Base-by-base conservation (phyloP, 2,329 filamentous ascomycete genomes). In the Talaromyces sp. region DNA sequence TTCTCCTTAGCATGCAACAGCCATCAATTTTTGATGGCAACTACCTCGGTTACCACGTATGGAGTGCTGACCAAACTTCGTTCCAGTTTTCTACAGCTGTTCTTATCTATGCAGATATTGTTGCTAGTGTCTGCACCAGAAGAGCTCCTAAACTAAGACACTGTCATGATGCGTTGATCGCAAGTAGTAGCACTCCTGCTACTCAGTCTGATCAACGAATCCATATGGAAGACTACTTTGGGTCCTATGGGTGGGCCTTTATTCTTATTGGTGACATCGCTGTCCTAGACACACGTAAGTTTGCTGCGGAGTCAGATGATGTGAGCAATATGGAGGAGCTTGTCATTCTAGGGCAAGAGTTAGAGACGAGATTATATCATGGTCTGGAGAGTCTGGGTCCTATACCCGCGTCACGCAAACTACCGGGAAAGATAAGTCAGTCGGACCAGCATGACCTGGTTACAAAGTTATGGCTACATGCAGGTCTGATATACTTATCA, bases 41-140 rank as follows among this genome's bases (percentile, higher is more conserved):
- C 10, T 13, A 54, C 11, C 49, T 54, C 49, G 49, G 31, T 10
- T 54, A 17, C 31, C 49, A 31, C 19, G 49, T 54, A 54, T 54
- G 49, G 49, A 54, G 22, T 31, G 49, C 49, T 17, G 25, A 54
- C 9, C 49, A 54, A 54, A 54, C 49, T 54, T 54, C 49, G 19
- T 54, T 54, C 22, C 22, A 17, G n/a, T 54, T 54, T 54, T 54
- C 49, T 54, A 31, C 49, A 54, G 49, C 49, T 54, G 49, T 54
- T 22, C 49, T 54, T 33, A 33, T 54, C 2, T 54, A 54, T 54
- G 22, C 49, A 22, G 49, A 54, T 33, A 54, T 54, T 22, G 25
- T 54, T 54, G 19, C 49, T 9, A 54, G 49, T 25, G 31, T 54
- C 49, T 54, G 19, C 19, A 3, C 31, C 31, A 54, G 49, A 54